Evolutionary conservation across 495 filamentous ascomycete genomes (phyloP), one percentile per base, ranked within the genome.

Genomic region (Aspergillus wentii): DNA sequence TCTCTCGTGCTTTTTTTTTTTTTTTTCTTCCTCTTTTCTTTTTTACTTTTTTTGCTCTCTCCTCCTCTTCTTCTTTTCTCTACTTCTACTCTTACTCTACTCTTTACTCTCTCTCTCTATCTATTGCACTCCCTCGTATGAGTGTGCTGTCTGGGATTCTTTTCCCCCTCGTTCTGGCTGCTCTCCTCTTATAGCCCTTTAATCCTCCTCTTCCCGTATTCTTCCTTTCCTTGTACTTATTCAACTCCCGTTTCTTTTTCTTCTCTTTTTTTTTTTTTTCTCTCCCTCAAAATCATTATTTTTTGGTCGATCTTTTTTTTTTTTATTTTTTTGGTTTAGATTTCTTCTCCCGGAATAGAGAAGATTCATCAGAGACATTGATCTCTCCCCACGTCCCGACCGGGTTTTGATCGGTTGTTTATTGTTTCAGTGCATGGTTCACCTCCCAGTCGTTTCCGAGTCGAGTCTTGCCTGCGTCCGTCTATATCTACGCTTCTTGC

Each of bases 71-170:
- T 36, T 35, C 40, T 36, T 27, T 44, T 29, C 29, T 25, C 33
- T 19, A 35, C 21, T 41, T 41, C 44, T 42, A 41, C 43, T 46
- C 37, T 30, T 42, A 31, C 21, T 39, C 35, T 44, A 21, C 35
- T 36, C 33, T 25, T 38, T 16, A 19, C 30, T 37, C 41, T 33
- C 32, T 35, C 42, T 16, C 19, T 33, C 27, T 25, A 17, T 33
- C 30, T 38, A 38, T 44, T 30, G 22, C 37, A 23, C 26, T 22
- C 38, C 38, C 35, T 13, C 34, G 35, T 5, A 6, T 25, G 22
- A 25, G n/a, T n/a, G n/a, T n/a, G n/a, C n/a, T n/a, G n/a, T 11
- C 22, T 11, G 6, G 22, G 22, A 6, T 25, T 11, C 5, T 25
- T 11, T 5, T 11, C 11, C 11, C 22, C 22, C 22, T 25, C 22